Evolutionary conservation across 1,139 yeast genomes (phyloP).

Genomic region (Hyphopichia khmerensis): DNA sequence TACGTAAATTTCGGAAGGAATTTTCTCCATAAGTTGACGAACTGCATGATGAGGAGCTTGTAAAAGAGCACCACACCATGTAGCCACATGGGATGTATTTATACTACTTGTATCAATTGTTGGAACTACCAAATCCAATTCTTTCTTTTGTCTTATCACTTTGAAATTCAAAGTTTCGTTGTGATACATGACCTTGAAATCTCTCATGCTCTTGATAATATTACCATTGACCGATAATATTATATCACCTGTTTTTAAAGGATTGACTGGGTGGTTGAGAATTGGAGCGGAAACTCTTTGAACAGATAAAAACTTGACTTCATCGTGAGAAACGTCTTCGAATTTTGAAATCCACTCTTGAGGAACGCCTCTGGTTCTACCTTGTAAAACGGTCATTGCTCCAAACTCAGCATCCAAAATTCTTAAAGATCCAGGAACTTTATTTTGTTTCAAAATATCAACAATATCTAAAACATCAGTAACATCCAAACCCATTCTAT

Average conservation of each 20-base stretch:
- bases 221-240: constrained; percentile 67
- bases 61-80: constrained; percentile 78
- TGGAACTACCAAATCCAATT: constrained; percentile 58
- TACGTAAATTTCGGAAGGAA: constrained; percentile 84
- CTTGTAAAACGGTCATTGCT: constrained; percentile 67
- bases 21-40: constrained; percentile 66
- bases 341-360: constrained; percentile 75
- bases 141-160: constrained; percentile 56
- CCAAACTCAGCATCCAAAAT: constrained; percentile 80
- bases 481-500: constrained; percentile 79
- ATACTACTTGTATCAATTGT: constrained; percentile 57
- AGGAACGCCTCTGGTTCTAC: constrained; percentile 82
- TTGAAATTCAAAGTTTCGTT: constrained; percentile 52
- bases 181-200: constrained; percentile 55
- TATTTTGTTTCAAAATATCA: constrained; percentile 49
- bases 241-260: constrained; percentile 65
- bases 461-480: constrained; percentile 63
- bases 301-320: constrained; percentile 71
- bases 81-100: constrained; percentile 65
- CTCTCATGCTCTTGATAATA: constrained; percentile 65
- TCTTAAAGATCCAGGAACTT: constrained; percentile 54
- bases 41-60: constrained; percentile 54
- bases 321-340: constrained; percentile 59
- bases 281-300: constrained; percentile 63
- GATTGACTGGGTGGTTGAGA: constrained; percentile 21